Percentiles rank a stretch among this genome's conserved stretches.
Conservation (phyloP, 2,329 filamentous ascomycete species). For the Sclerotinia glacialis region DNA sequence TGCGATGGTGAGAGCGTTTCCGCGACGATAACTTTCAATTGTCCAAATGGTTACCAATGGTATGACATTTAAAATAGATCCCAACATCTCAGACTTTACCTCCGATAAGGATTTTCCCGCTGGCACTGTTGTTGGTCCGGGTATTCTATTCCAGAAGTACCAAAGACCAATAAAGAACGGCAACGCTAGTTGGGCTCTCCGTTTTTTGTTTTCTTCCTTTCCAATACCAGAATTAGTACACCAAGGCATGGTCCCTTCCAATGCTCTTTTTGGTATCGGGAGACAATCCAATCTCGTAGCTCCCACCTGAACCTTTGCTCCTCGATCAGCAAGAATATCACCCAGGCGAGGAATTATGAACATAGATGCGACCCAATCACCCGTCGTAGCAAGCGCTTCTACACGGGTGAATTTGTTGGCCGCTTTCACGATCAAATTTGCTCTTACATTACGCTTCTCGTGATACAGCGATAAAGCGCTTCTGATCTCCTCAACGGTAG, state of each 20-base stretch:
- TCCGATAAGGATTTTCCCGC: not conserved
- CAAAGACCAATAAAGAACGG: slow-evolving; percentile 9
- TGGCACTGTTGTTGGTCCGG: not conserved
- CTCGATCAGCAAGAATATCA: slow-evolving; percentile 29
- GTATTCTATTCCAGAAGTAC: slow-evolving; percentile 1
- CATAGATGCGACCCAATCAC: slow-evolving; percentile 28
- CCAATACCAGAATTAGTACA: slow-evolving; percentile 11
- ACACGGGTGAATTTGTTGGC: slow-evolving; percentile 32
- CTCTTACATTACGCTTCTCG: slow-evolving; percentile 28
- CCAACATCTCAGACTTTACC: not conserved
- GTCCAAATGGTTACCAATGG: slow-evolving; percentile 32
- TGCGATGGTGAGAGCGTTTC: slow-evolving; percentile 30
- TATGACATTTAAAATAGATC: slow-evolving; percentile 1
- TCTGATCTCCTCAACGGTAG: not conserved
- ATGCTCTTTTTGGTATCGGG: slow-evolving; percentile 32
- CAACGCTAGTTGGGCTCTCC: slow-evolving; percentile 9
- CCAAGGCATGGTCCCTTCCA: slow-evolving; percentile 36
- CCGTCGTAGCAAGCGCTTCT: slow-evolving; percentile 27
- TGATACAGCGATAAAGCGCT: slow-evolving; percentile 24
- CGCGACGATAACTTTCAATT: slow-evolving; percentile 34
- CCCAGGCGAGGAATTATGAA: slow-evolving; percentile 27
- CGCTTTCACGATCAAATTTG: slow-evolving; percentile 27
- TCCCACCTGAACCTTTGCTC: slow-evolving; percentile 29
- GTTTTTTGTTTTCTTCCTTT: slow-evolving; percentile 10
- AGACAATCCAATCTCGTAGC: slow-evolving; percentile 37